A percentile compares a stretch with the other conserved stretches of the same genome.
These are phyloP conservation scores for Daldinia grandis DNA, from an alignment of 495 filamentous ascomycete species.

Conservation along the genomic window DNA sequence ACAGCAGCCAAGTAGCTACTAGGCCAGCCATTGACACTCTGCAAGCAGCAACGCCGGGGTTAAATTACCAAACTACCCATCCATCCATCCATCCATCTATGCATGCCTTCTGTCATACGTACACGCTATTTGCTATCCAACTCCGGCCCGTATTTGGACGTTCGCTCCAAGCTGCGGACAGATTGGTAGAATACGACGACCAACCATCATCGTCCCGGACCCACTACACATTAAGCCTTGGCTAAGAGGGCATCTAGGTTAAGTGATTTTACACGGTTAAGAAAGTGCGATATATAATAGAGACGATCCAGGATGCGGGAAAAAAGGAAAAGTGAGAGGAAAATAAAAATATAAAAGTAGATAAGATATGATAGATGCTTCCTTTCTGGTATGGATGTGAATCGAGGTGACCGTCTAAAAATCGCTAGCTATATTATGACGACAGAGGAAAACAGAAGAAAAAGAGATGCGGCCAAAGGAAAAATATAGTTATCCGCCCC, in stretches of 20 bases:
- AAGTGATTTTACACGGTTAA: conserved; percentile 14
- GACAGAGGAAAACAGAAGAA: conserved; percentile 17
- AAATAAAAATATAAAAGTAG: background rate
- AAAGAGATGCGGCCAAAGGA: background rate
- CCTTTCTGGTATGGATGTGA: conserved; percentile 34
- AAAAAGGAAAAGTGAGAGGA: background rate
- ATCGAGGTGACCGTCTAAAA: conserved; percentile 42
- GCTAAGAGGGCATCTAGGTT: background rate
- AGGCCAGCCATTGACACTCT: background rate
- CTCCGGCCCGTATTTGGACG: background rate
- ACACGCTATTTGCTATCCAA: background rate
- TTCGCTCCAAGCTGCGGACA: background rate
- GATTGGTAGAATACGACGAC: background rate
- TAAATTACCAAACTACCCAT: background rate
- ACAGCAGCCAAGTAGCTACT: background rate
- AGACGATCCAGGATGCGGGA: background rate
- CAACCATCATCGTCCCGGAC: background rate
- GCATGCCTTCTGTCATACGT: background rate
- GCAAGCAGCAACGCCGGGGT: background rate
- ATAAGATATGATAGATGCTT: conserved; percentile 32
- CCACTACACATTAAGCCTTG: conserved; percentile 26
- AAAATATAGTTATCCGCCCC: conserved; percentile 13
- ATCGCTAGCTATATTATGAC: conserved; percentile 38
- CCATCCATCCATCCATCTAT: background rate
- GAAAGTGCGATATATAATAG: conserved; percentile 9